Evolutionary conservation across 108 stramenopile species (phyloP).

Genomic region (Pseudonitzschia delicatissima): DNA sequence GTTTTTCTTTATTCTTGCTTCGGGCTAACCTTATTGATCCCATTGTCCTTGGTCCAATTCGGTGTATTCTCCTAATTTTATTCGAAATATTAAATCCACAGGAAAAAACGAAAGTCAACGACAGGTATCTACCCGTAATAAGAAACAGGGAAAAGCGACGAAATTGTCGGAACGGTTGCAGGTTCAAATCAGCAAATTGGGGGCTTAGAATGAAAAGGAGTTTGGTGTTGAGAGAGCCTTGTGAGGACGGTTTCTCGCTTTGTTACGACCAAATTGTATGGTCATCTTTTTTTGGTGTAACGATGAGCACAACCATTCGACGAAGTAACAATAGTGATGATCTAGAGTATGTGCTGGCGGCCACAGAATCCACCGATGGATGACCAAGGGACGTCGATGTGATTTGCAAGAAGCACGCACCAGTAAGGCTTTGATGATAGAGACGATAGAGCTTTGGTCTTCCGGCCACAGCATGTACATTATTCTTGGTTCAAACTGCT

Average conservation of each 20-base stretch:
- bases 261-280: no score
- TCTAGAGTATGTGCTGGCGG: background rate
- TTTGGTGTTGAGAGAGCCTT: background rate
- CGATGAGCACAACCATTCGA: background rate
- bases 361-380: no score
- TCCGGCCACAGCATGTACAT: no score
- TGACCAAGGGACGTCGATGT: no score
- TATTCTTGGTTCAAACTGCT: no score
- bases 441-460: no score
- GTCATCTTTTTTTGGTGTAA: no score
- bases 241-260: no score
- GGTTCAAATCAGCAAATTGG: constrained; percentile 65
- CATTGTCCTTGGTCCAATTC: background rate
- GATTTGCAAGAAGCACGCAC: no score
- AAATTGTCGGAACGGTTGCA: constrained; percentile 65
- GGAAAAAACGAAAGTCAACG: constrained; percentile 31
- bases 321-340: background rate
- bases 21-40: background rate
- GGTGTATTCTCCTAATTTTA: background rate
- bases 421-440: no score
- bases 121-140: constrained; percentile 41
- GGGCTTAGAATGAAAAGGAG: background rate
- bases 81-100: no score
- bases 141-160: constrained; percentile 62
- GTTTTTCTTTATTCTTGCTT: no score